Percentiles rank a stretch among this genome's conserved stretches.
phyloP scores from a whole-genome alignment of 352 stramenopile species.

The Saprolegnia diclina region DNA sequence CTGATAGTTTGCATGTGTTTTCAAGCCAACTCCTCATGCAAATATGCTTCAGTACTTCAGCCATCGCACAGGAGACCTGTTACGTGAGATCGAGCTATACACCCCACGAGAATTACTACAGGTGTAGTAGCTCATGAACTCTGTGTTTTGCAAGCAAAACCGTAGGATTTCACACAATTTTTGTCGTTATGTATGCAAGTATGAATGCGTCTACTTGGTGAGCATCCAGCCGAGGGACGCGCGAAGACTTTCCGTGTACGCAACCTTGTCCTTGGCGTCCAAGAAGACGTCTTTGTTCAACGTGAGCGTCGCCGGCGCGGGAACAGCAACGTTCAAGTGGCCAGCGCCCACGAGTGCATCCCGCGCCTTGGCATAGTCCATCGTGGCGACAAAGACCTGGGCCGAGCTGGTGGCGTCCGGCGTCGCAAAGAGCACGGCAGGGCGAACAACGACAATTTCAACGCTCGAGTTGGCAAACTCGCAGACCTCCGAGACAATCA shows the following conservation, averaged over 20 bases:
- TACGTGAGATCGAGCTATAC: too few relatives aligned
- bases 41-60: too few relatives aligned
- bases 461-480: conserved; percentile 65
- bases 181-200: neutral
- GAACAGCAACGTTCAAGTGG: conserved; percentile 43
- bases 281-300: conserved; percentile 66
- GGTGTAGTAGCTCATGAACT: too few relatives aligned
- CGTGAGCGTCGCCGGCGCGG: conserved; percentile 40
- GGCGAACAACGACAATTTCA: conserved; percentile 57
- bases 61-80: too few relatives aligned
- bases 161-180: too few relatives aligned
- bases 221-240: conserved; percentile 18
- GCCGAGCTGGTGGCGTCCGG: conserved; percentile 43
- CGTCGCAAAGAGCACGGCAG: conserved; percentile 64
- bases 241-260: neutral
- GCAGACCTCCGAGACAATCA: conserved; percentile 65
- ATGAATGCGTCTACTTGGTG: neutral
- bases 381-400: conserved; percentile 62
- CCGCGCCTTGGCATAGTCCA: conserved; percentile 80
- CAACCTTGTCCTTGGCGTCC: conserved; percentile 49
- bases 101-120: too few relatives aligned
- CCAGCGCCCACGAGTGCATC: conserved; percentile 34
- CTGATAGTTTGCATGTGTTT: too few relatives aligned
- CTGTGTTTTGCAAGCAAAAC: too few relatives aligned
- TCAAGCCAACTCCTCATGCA: too few relatives aligned